phyloP scores from a whole-genome alignment of 1,284 basidiomycete species.

The Gomphus bonarii region DNA sequence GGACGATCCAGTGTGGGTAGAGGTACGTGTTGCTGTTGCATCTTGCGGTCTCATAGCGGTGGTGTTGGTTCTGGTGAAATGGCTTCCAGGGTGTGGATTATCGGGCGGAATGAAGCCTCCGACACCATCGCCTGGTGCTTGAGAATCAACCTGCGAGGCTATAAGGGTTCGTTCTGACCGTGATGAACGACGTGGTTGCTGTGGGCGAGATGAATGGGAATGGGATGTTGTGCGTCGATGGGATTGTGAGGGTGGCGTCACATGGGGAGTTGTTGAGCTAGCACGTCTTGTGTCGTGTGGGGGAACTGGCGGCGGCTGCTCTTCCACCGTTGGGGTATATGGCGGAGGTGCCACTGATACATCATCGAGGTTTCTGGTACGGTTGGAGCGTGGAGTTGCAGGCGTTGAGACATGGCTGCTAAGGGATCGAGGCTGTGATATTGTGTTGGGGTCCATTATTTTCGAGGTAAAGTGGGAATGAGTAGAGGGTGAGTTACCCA shows the following conservation, averaged over 20 bases:
- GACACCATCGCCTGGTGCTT: not conserved
- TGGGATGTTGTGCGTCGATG: conserved; percentile 1
- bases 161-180: not conserved
- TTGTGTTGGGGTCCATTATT: not conserved
- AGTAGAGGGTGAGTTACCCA: conserved; percentile 4
- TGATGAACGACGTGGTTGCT: not conserved
- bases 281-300: conserved; percentile 1
- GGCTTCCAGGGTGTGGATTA: not conserved
- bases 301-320: conserved; percentile 1
- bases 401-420: not conserved
- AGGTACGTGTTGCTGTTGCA: not conserved
- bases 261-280: not conserved
- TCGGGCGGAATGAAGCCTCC: conserved; percentile 2
- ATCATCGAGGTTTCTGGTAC: not conserved
- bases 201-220: not conserved
- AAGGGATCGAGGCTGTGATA: not conserved
- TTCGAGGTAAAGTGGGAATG: not conserved
- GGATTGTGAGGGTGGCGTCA: not conserved
- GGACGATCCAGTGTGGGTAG: not conserved
- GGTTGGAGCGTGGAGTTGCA: not conserved
- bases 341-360: not conserved
- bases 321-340: not conserved
- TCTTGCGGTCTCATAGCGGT: not conserved
- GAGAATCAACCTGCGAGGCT: not conserved
- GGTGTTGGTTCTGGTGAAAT: not conserved